A percentile compares a stretch with the other conserved stretches of the same genome.
Conservation (phyloP, 2,329 filamentous ascomycete genomes). For the Arthrinium phaeospermum region DNA sequence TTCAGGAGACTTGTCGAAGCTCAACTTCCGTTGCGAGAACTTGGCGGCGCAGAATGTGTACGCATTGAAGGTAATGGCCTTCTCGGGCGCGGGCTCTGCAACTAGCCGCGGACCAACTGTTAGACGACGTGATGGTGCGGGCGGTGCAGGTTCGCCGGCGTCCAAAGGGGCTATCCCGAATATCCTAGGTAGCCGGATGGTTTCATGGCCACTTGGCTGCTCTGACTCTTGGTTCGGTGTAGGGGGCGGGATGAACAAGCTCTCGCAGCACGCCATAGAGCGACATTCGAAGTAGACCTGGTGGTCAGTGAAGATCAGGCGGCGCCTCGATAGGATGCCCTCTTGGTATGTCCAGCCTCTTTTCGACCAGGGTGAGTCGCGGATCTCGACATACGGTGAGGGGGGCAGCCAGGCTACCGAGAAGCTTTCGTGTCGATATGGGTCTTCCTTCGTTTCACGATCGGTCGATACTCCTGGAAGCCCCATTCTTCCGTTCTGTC, state of each 20-base stretch:
- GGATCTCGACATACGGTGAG: background rate
- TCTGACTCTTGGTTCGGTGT: background rate
- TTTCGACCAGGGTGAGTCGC: background rate
- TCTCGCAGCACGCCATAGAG: background rate
- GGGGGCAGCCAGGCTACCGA: background rate
- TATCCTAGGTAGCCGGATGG: background rate
- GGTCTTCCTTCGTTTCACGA: background rate
- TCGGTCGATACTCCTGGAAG: background rate
- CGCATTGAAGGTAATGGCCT: background rate
- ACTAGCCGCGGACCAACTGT: background rate
- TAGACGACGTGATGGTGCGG: background rate
- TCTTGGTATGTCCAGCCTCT: background rate
- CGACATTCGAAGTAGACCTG: background rate
- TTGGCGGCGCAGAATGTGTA: background rate
- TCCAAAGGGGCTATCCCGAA: background rate
- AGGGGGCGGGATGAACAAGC: background rate
- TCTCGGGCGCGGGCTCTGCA: background rate
- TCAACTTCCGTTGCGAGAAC: background rate
- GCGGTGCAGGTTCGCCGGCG: background rate
- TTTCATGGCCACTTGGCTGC: too few relatives aligned
- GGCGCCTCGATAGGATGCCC: background rate
- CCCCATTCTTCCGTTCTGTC: background rate
- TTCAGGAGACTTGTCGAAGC: background rate
- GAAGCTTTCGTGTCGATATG: background rate
- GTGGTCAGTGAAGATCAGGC: background rate